Conservation (phyloP, 306 rosid genomes). For the Quillaja saponaria region DNA sequence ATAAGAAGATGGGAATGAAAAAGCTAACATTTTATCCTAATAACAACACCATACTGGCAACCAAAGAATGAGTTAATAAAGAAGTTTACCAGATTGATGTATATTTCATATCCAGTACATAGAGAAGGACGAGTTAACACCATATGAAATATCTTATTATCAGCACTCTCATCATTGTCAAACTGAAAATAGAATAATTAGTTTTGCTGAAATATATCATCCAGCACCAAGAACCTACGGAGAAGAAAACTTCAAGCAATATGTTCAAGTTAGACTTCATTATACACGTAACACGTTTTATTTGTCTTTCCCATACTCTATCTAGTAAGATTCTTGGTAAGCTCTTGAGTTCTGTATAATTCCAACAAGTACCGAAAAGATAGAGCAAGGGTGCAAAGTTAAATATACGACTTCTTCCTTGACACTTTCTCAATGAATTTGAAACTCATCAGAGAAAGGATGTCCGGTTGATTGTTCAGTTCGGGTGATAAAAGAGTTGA, state of each 20-base stretch:
- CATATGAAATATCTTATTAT: too few relatives aligned
- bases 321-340: constrained; percentile 23
- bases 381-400: neutral
- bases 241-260: constrained; percentile 7
- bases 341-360: neutral
- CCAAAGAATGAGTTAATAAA: too few relatives aligned
- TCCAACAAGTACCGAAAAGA: neutral
- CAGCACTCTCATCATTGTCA: too few relatives aligned
- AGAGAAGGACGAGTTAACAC: too few relatives aligned
- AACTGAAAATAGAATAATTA: too few relatives aligned
- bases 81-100: too few relatives aligned
- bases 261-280: constrained; percentile 16
- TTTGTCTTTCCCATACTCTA: constrained; percentile 19
- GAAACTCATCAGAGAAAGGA: neutral
- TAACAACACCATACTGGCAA: too few relatives aligned
- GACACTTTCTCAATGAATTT: neutral
- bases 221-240: constrained; percentile 8
- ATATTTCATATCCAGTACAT: too few relatives aligned
- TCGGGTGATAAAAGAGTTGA: constrained; percentile 15
- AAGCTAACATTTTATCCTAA: too few relatives aligned
- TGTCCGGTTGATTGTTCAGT: neutral
- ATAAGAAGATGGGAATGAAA: too few relatives aligned
- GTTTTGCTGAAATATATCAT: constrained; percentile 18
- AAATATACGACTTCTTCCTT: constrained; percentile 16
- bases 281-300: constrained; percentile 19